Evolutionary conservation across 768 basidiomycete species (phyloP).

Genomic region (Hemileccinum rubropunctum): DNA sequence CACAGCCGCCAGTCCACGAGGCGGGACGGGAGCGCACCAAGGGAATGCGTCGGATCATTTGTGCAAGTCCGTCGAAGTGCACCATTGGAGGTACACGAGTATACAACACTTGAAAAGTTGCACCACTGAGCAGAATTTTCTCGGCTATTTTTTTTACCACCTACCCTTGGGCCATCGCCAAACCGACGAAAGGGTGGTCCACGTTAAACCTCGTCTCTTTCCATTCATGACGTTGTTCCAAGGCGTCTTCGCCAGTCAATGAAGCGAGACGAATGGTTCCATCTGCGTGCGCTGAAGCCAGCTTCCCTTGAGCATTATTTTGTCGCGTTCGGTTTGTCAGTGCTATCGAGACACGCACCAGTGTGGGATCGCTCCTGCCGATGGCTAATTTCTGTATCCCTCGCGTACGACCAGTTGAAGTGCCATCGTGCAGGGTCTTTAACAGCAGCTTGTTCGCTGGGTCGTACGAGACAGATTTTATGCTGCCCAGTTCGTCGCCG

Average conservation of each 20-base stretch:
- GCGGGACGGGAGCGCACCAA: conserved; percentile 59
- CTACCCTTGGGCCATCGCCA: conserved; percentile 51
- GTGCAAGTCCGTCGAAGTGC: conserved; percentile 53
- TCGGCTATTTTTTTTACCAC: conserved; percentile 13
- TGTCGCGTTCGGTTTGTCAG: conserved; percentile 12
- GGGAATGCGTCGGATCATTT: conserved; percentile 24
- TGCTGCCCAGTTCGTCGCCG: conserved; percentile 77
- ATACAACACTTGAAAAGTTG: conserved; percentile 35
- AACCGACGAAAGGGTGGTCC: conserved; percentile 59
- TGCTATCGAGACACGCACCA: conserved; percentile 35
- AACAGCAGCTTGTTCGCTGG: conserved; percentile 34
- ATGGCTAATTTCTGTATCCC: conserved; percentile 41
- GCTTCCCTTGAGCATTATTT: conserved; percentile 48
- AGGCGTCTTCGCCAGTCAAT: conserved; percentile 40
- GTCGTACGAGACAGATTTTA: conserved; percentile 57
- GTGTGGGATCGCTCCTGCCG: conserved; percentile 27
- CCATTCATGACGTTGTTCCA: conserved; percentile 52
- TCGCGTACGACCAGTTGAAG: conserved; percentile 30
- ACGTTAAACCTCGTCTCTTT: conserved; percentile 56
- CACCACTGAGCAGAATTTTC: conserved; percentile 1
- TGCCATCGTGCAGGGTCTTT: conserved; percentile 35
- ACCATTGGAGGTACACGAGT: conserved; percentile 76
- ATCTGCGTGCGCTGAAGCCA: conserved; percentile 62
- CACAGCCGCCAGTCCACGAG: conserved; percentile 68
- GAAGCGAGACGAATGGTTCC: conserved; percentile 49